A percentile compares a stretch with the other conserved stretches of the same genome.
These are phyloP conservation scores for Sordariomycetes sp. DNA, from an alignment of 2,329 filamentous ascomycete species.

Conservation along the genomic window DNA sequence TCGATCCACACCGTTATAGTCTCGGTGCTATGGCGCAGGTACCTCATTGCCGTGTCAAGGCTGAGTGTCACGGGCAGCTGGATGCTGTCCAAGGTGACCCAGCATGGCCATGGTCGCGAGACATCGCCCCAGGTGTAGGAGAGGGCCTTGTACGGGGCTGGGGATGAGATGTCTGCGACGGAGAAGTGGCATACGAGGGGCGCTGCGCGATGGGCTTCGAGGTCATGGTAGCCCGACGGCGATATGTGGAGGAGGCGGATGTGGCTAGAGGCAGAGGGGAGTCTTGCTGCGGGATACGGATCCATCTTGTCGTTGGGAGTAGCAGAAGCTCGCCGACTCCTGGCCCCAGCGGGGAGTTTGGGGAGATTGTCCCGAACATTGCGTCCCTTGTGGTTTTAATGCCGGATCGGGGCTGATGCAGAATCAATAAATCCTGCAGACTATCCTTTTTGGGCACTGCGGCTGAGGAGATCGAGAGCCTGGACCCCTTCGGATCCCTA, in stretches of 20 bases:
- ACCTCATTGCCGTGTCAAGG: background rate
- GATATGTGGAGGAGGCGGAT: background rate
- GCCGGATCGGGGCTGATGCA: background rate
- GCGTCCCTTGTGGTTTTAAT: too few species aligned
- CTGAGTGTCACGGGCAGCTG: background rate
- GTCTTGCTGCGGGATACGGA: background rate
- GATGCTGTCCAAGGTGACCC: too few species aligned
- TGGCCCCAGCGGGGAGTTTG: too few species aligned
- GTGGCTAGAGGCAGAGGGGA: background rate
- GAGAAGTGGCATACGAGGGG: background rate
- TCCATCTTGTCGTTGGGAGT: background rate
- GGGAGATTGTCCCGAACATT: too few species aligned
- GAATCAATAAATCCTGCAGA: background rate
- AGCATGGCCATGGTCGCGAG: background rate
- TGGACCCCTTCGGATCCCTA: too few species aligned
- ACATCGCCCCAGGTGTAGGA: conserved; percentile 7
- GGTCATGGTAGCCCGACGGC: background rate
- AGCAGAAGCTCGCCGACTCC: background rate
- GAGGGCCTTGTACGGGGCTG: conserved; percentile 3
- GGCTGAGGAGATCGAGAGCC: background rate
- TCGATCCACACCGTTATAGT: conserved; percentile 10
- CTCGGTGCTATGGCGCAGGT: background rate
- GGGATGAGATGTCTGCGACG: background rate
- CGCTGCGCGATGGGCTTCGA: background rate
- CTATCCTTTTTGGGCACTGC: background rate